phyloP scores from a whole-genome alignment of 352 stramenopile genomes.

The Pythium vanterpoolii region DNA sequence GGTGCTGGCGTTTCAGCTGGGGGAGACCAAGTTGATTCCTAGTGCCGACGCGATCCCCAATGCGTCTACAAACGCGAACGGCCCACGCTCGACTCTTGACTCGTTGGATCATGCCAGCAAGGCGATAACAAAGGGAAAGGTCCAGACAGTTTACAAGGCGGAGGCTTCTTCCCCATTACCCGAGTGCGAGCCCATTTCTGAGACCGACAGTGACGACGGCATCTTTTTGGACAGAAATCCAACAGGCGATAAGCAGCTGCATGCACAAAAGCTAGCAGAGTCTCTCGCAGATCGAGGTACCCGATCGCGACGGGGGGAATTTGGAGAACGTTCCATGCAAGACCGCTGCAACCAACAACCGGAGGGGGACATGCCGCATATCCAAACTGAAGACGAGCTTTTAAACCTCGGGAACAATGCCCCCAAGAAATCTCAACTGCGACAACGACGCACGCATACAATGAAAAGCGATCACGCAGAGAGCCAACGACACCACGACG shows the following conservation, averaged over 20 bases:
- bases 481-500: background rate
- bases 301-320: background rate
- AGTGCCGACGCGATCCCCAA: background rate
- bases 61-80: background rate
- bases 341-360: background rate
- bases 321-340: background rate
- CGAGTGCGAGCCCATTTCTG: conserved; percentile 6
- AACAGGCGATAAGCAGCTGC: background rate
- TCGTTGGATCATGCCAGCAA: background rate
- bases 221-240: background rate
- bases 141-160: background rate
- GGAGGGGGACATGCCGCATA: background rate
- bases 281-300: too few relatives aligned
- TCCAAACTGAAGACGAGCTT: conserved; percentile 13
- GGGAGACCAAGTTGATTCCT: conserved; percentile 12
- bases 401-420: background rate
- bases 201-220: conserved; percentile 10
- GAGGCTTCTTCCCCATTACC: background rate
- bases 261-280: too few relatives aligned
- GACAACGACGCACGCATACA: background rate
- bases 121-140: background rate
- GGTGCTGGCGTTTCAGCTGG: conserved; percentile 31
- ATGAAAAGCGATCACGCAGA: background rate
- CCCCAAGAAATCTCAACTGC: background rate
- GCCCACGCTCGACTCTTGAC: background rate